A percentile compares a stretch with the other conserved stretches of the same genome.
phyloP scores from a whole-genome alignment of 176 grass and related monocot genomes.

The Ensete glaucum region DNA sequence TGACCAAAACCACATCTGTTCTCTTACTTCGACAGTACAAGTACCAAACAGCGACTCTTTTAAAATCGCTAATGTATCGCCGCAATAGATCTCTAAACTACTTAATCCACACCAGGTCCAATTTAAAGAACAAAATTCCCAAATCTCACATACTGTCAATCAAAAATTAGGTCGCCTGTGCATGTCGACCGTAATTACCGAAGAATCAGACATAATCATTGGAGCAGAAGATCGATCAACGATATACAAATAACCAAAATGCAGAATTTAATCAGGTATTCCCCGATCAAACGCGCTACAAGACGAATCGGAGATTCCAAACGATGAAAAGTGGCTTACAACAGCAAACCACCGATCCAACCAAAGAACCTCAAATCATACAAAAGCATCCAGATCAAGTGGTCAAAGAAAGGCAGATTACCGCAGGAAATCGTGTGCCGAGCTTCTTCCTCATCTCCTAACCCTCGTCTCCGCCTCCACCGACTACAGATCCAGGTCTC shows the following conservation, averaged over 20 bases:
- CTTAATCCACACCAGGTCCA: too few species aligned
- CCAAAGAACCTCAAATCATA: neutral
- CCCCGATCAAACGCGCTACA: neutral
- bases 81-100: too few species aligned
- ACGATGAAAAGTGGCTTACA: neutral
- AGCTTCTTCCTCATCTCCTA: conserved; percentile 15
- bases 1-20: too few species aligned
- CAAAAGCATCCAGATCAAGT: neutral
- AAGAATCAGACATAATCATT: too few species aligned
- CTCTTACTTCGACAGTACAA: too few species aligned
- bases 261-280: neutral
- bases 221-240: neutral
- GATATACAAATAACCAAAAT: neutral
- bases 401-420: neutral
- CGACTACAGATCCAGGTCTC: neutral
- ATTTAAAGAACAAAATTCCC: too few species aligned
- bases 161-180: too few species aligned
- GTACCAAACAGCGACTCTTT: too few species aligned
- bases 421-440: conserved; percentile 5
- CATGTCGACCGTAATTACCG: too few species aligned
- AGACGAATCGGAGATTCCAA: neutral
- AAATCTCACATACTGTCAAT: too few species aligned
- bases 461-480: neutral
- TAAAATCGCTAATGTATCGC: too few species aligned
- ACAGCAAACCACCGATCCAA: neutral